Percentiles rank a stretch among this genome's conserved stretches.
These are phyloP conservation scores for Artemisia tridentata DNA, from an alignment of 129 eudicot genomes.

Conservation along the genomic window DNA sequence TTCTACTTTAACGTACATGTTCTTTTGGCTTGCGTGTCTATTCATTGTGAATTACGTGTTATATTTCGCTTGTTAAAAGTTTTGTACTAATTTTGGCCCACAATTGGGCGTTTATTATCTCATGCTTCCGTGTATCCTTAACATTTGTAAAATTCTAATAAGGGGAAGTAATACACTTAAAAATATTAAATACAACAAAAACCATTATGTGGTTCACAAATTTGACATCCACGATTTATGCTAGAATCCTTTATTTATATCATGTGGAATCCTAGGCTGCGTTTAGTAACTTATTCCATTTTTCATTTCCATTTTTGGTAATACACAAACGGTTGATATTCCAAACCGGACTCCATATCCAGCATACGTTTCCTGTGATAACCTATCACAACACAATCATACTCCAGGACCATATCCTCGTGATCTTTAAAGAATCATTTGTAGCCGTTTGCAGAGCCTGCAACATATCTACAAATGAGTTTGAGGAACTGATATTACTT, in stretches of 20 bases:
- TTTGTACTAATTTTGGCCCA: conserved; percentile 23
- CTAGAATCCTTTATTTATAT: neutral
- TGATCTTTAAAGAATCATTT: conserved; percentile 29
- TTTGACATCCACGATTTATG: neutral
- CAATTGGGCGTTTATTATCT: neutral
- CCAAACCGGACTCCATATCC: conserved; percentile 16
- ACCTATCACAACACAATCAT: conserved; percentile 16
- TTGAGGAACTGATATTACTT: conserved; percentile 23
- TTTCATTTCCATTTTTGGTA: neutral
- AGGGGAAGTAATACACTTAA: neutral
- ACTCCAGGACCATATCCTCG: conserved; percentile 26
- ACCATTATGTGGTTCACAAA: neutral
- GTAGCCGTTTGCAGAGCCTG: conserved; percentile 31
- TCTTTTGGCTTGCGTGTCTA: conserved; percentile 11
- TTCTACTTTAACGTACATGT: conserved; percentile 9
- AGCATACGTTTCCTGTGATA: conserved; percentile 6
- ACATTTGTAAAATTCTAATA: neutral
- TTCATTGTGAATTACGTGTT: conserved; percentile 16
- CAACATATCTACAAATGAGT: conserved; percentile 28
- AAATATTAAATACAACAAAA: neutral
- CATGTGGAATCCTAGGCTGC: neutral
- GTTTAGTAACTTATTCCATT: neutral
- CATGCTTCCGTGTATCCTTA: conserved; percentile 11
- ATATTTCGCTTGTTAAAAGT: conserved; percentile 7
- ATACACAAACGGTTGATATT: neutral